These are phyloP conservation scores for Coemansia sp. DNA, from an alignment of 192 early-diverging fungal genomes.

Conservation along the genomic window DNA sequence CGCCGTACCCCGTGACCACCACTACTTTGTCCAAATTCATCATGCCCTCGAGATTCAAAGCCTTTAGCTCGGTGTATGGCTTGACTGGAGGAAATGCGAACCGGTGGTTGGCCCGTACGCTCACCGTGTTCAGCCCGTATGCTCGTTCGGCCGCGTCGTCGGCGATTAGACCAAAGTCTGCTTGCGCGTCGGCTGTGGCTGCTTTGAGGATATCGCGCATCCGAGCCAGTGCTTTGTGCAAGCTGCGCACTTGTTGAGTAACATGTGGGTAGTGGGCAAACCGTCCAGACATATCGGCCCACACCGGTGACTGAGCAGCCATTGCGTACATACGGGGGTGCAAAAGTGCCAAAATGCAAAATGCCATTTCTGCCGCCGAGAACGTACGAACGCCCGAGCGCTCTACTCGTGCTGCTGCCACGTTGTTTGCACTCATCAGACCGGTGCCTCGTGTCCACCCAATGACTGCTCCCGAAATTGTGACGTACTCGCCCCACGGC, in stretches of 20 bases:
- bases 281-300: slow-evolving; percentile 43
- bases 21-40: slow-evolving; percentile 86
- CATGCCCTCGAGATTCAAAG: slow-evolving; percentile 72
- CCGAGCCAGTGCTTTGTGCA: slow-evolving; percentile 13
- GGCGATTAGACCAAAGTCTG: slow-evolving; percentile 19
- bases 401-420: slow-evolving; percentile 86
- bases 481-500: slow-evolving; percentile 80
- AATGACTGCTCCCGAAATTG: slow-evolving; percentile 89
- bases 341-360: slow-evolving; percentile 86
- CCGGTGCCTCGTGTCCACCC: slow-evolving; percentile 98
- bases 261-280: slow-evolving; percentile 30
- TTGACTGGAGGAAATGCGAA: slow-evolving; percentile 77
- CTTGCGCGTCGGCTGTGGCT: slow-evolving; percentile 4
- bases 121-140: slow-evolving; percentile 25
- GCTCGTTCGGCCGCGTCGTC: slow-evolving; percentile 24
- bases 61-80: slow-evolving; percentile 62
- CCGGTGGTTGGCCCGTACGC: slow-evolving; percentile 86
- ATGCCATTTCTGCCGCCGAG: slow-evolving; percentile 89
- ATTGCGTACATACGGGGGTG: slow-evolving; percentile 76
- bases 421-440: slow-evolving; percentile 89
- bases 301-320: slow-evolving; percentile 62
- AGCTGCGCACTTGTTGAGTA: not conserved
- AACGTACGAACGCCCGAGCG: slow-evolving; percentile 87
- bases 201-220: slow-evolving; percentile 11
- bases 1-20: slow-evolving; percentile 88